phyloP scores from a whole-genome alignment of 1,284 basidiomycete species.

The Trichosporon sp. region DNA sequence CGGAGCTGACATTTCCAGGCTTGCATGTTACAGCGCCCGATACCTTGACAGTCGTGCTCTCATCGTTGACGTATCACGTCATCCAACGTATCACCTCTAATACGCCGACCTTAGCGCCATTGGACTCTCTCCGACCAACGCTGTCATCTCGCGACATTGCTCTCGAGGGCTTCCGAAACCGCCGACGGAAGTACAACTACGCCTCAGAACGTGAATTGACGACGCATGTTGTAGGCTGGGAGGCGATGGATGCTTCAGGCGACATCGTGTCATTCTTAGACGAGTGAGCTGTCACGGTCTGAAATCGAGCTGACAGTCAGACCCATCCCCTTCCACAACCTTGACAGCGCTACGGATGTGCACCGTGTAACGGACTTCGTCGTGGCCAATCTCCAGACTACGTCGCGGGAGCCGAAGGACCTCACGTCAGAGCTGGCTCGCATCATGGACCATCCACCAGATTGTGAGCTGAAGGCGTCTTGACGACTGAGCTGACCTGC shows the following conservation, averaged over 20 bases:
- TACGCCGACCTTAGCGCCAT: slow-evolving; percentile 20
- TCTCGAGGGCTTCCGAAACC: slow-evolving; percentile 22
- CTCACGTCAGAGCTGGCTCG: slow-evolving; percentile 14
- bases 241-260: slow-evolving; percentile 18
- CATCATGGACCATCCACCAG: slow-evolving; percentile 21
- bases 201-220: slow-evolving; percentile 15
- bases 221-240: slow-evolving; percentile 25
- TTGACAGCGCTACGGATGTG: slow-evolving; percentile 34
- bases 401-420: not conserved
- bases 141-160: slow-evolving; percentile 31
- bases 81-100: slow-evolving; percentile 24
- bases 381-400: slow-evolving; percentile 26
- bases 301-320: slow-evolving; percentile 4
- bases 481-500: slow-evolving; percentile 1
- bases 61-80: slow-evolving; percentile 33
- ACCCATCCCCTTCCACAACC: slow-evolving; percentile 31
- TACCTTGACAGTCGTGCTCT: slow-evolving; percentile 27
- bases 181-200: slow-evolving; percentile 8
- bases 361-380: slow-evolving; percentile 25
- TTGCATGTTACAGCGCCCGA: slow-evolving; percentile 21
- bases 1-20: slow-evolving; percentile 18
- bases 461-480: slow-evolving; percentile 18
- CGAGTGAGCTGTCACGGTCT: slow-evolving; percentile 27
- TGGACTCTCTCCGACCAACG: slow-evolving; percentile 24
- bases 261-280: slow-evolving; percentile 26